Base-by-base conservation (phyloP, 2,329 filamentous ascomycete species). In the Didymella exigua region DNA sequence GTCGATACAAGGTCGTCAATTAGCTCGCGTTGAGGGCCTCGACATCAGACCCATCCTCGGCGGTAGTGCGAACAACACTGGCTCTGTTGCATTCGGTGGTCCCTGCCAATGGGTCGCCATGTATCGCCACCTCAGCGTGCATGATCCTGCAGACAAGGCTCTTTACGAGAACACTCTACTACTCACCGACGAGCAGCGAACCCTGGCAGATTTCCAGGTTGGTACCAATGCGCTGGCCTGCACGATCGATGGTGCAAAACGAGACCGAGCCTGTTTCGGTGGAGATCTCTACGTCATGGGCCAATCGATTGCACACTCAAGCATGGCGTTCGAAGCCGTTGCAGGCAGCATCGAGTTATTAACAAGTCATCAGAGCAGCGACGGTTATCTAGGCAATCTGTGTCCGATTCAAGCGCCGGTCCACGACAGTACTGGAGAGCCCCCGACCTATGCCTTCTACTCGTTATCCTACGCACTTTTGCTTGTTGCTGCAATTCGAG, bases 1-100 rank as follows among this genome's bases (percentile, higher is more conserved):
- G 1, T 38, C 26, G 0, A 19, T 56, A 8, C 43, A 56, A 49
- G 54, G 40, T 10, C 30, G 41, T 6, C 21, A 48, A 14, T 3
- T 56, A 4, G 48, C 48, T 14, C 5, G 6, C 7, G 21, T 56
- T 11, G 24, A 43, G 13, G 19, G 40, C 19, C 33, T 56, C 6
- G 43, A 52, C 11, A 48, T 56, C 16, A 40, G 48, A 18, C 49
- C 54, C 8, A 27, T 56, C 5, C 49, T 56, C 27, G 54, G 54
- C 8, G 54, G 49, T 11, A 52, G 54, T 31, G 24, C 38, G 1
- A 52, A 52, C 27, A 56, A 56, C 27, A 56, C 49, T 9, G 54
- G 54, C 5, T 56, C 54, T n/a, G 38, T 56, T 18, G 54, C 54
- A 6, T 56, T 56, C n/a, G 54, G 48, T 36, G 54, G 54, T 3